Evolutionary conservation across 345 rosid genomes (phyloP).

Genomic region (Eucalyptus leucophloia): DNA sequence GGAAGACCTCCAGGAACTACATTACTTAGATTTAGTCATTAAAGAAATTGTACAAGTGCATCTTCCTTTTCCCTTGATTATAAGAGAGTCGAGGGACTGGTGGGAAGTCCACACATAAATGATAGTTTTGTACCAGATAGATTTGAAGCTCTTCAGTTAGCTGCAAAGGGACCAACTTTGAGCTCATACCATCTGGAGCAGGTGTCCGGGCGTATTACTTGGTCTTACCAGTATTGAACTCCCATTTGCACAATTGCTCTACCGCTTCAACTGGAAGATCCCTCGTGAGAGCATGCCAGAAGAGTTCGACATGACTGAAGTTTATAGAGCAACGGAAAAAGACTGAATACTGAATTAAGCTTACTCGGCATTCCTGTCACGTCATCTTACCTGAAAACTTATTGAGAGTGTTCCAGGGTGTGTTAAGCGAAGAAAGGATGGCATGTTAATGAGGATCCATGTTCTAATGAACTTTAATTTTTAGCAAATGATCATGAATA

Average conservation of each 20-base stretch:
- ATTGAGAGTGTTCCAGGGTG: not conserved
- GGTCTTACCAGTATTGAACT: not conserved
- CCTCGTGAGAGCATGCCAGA: not conserved
- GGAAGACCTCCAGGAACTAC: not conserved
- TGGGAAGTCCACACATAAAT: not conserved
- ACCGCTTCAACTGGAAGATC: not conserved
- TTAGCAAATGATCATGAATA: too few relatives aligned
- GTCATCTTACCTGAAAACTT: too few relatives aligned
- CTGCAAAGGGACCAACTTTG: not conserved
- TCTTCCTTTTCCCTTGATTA: constrained; percentile 1
- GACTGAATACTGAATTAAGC: not conserved
- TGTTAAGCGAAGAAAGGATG: too few relatives aligned
- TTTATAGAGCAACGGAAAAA: not conserved
- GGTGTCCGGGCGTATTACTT: not conserved
- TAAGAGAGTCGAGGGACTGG: constrained; percentile 1
- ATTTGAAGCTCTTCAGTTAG: not conserved
- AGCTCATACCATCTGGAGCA: not conserved
- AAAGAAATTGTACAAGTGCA: not conserved
- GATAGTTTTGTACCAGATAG: too few relatives aligned
- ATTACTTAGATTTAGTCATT: not conserved
- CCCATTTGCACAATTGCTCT: not conserved
- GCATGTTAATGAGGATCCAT: too few relatives aligned
- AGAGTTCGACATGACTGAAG: not conserved
- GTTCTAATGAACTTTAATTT: too few relatives aligned
- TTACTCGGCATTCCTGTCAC: not conserved